Conservation (phyloP, 148 eudicot species). For the Linanthus parryae region DNA sequence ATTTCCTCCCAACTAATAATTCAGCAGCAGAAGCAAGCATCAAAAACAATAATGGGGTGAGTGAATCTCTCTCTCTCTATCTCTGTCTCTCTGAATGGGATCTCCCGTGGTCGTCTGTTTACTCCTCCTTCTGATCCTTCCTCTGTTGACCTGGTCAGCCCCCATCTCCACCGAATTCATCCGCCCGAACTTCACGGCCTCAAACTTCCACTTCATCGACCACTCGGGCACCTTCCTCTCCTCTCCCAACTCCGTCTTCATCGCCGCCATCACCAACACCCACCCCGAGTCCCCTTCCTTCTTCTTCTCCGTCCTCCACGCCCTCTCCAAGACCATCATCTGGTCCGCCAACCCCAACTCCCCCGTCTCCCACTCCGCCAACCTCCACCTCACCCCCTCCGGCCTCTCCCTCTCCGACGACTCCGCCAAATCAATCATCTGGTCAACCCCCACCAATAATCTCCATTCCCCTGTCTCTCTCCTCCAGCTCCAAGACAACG, state of each 20-base stretch:
- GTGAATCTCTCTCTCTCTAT: too few species aligned
- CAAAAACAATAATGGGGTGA: too few species aligned
- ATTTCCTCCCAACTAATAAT: too few species aligned
- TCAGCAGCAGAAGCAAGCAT: too few species aligned
- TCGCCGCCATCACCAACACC: constrained; percentile 48
- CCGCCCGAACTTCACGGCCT: constrained; percentile 45
- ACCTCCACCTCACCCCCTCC: constrained; percentile 26
- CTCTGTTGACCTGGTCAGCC: not conserved
- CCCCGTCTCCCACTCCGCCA: constrained; percentile 46
- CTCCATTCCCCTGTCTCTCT: constrained; percentile 18
- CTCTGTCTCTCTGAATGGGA: too few species aligned
- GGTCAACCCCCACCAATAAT: constrained; percentile 53
- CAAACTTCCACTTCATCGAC: constrained; percentile 35
- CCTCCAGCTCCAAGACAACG: constrained; percentile 37
- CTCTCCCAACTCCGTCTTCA: constrained; percentile 42
- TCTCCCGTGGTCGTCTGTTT: too few species aligned
- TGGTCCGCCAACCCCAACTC: constrained; percentile 72
- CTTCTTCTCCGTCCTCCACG: constrained; percentile 56
- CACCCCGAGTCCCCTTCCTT: constrained; percentile 24
- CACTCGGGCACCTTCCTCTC: constrained; percentile 40
- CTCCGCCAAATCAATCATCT: constrained; percentile 22
- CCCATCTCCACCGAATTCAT: constrained; percentile 16
- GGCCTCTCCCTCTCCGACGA: constrained; percentile 41
- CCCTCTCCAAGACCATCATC: constrained; percentile 33
- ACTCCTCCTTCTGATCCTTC: too few species aligned